Evolutionary conservation across 768 basidiomycete genomes (phyloP).

Genomic region (Lactifluus volemus): DNA sequence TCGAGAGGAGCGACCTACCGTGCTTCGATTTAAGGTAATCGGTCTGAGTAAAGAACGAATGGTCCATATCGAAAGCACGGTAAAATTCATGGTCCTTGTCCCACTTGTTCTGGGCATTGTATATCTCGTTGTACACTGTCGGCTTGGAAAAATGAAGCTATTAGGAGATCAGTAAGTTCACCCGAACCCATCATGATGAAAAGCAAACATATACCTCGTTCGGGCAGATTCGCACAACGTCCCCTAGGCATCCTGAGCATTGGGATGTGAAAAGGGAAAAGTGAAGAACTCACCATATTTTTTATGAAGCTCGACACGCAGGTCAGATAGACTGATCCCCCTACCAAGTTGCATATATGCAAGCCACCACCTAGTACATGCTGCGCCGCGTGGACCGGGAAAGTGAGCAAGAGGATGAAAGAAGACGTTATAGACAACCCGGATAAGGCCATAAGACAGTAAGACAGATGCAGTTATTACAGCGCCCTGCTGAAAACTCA

Average conservation of each 20-base stretch:
- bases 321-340: conserved; percentile 1
- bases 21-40: conserved; percentile 29
- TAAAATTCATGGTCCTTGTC: conserved; percentile 34
- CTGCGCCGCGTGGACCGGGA: conserved; percentile 12
- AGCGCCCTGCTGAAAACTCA: neutral
- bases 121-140: conserved; percentile 10
- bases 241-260: neutral
- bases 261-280: neutral
- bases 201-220: conserved; percentile 1
- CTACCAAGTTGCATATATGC: conserved; percentile 9
- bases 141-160: conserved; percentile 12
- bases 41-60: conserved; percentile 31
- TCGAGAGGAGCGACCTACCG: conserved; percentile 27
- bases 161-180: neutral
- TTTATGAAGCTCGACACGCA: conserved; percentile 6
- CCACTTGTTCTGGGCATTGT: conserved; percentile 22
- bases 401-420: conserved; percentile 13
- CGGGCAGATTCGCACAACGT: conserved; percentile 9
- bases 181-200: neutral
- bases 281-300: neutral
- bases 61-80: conserved; percentile 29
- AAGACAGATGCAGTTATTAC: neutral
- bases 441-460: neutral
- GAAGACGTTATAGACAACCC: neutral
- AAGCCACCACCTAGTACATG: conserved; percentile 14